Evolutionary conservation across 2,329 filamentous ascomycete species (phyloP), one percentile per base, ranked within the genome.

Genomic region (Pseudogymnoascus sp.): DNA sequence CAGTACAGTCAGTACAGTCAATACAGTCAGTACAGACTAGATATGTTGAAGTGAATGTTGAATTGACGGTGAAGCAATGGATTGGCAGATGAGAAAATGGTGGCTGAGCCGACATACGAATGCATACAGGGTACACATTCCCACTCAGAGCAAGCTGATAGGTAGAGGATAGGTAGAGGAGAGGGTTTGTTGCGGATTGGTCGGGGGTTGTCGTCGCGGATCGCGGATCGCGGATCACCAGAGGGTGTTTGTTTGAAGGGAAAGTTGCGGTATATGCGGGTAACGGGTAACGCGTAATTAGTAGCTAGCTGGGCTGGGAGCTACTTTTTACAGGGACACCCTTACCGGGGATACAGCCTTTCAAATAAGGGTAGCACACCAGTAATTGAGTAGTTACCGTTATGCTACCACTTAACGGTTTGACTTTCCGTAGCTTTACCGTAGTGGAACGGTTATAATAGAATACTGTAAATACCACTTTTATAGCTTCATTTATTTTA

Each of bases 81-180:
- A 34, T 34, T 57, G n/a, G 48, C n/a, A 34, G 48, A 8, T 34
- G 28, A 57, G 28, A 34, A 34, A 34, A 57, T 57, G 51, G 51
- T 57, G 51, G 51, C 51, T 57, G 25, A 57, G 51, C 28, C 51
- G 2, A n/a, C 51, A 16, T 57, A 57, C 51, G 51, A 57, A 57
- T 57, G 28, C 51, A 57, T 57, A 7, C 51, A 57, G 51, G 51
- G 51, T 57, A 19, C 51, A 57, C 51, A 57, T 57, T 57, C 51
- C n/a, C 23, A 25, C 23, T 54, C 11, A 16, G 51, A 57, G 25
- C n/a, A 57, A 16, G 51, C 25, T 57, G 51, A 57, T 57, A 57
- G 51, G 51, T 19, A 19, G 51, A 10, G n/a, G 51, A 57, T 57
- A 57, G 51, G 51, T 19, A 19, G 51, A 16, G 25, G 23, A 23